Evolutionary conservation across 805 yeast species (phyloP).

Genomic region (Candida berthetii): DNA sequence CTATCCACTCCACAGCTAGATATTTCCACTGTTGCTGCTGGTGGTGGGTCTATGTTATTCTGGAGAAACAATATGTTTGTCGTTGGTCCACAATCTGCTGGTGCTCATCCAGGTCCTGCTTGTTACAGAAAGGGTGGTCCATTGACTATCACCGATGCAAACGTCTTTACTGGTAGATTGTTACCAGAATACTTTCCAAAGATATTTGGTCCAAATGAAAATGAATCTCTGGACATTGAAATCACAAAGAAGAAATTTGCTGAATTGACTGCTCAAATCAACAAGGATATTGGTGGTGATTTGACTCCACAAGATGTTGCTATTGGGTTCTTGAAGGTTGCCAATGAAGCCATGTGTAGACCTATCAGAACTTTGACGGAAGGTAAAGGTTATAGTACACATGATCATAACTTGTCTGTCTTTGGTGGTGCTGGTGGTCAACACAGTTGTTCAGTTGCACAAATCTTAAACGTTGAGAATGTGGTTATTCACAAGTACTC

Average conservation of each 20-base stretch:
- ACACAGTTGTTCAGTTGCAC: conserved; percentile 36
- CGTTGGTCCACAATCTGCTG: conserved; percentile 43
- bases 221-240: conserved; percentile 31
- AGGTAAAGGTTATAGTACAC: conserved; percentile 36
- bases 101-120: conserved; percentile 44
- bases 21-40: conserved; percentile 33
- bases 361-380: conserved; percentile 42
- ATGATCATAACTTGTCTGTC: conserved; percentile 37
- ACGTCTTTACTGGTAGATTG: conserved; percentile 34
- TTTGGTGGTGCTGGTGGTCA: conserved; percentile 50
- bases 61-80: conserved; percentile 31
- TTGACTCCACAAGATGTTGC: conserved; percentile 38
- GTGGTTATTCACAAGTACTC: conserved; percentile 41
- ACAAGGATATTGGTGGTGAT: conserved; percentile 22
- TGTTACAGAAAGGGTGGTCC: conserved; percentile 44
- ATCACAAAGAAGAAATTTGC: conserved; percentile 27
- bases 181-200: conserved; percentile 35
- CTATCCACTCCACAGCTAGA: conserved; percentile 34
- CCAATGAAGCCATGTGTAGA: conserved; percentile 40
- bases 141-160: conserved; percentile 41
- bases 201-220: conserved; percentile 39
- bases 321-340: conserved; percentile 38
- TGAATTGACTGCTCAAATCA: conserved; percentile 30
- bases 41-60: conserved; percentile 28
- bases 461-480: conserved; percentile 31